Base-by-base conservation (phyloP, 805 yeast genomes). In the Ogataea populi-albae region DNA sequence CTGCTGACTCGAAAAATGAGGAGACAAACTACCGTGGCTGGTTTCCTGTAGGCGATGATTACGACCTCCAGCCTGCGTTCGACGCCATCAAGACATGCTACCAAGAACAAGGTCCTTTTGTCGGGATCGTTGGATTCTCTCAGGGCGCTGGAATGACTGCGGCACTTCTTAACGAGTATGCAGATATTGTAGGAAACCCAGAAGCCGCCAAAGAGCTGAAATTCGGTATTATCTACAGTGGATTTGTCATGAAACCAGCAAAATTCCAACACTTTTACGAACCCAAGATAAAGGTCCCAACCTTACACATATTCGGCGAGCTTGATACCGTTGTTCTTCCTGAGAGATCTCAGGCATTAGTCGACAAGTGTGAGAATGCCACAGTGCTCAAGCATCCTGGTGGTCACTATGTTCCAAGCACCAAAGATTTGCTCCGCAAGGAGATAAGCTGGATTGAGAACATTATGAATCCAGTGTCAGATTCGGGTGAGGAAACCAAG, bases 361-460 rank as follows among this genome's bases (percentile, higher is more conserved):
- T 72, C 38, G 71, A 73, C 12, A 75, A 81, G 34, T 73, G 74
- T 34, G 71, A 63, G 15, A 66, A 60, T 19, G 64, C 84, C 5
- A 67, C 61, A 5, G 41, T 60, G 12, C 34, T 82, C 40, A 81
- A 75, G 45, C 98, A 91, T 54, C 97, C 97, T 7, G 98, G 98
- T 42, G 97, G 98, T 2, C 98, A 91, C 56, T 88, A 84, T 64
- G 96, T 91, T 30, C 98, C 98, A 19, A 87, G 86, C 61, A 81
- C 88, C 32, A 85, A 84, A 59, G 61, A 54, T 26, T 40, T 61
- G 17, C 26, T 63, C 12, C 56, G 50, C 23, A 55, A 49, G 24
- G 61, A 59, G 44, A 48, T 61, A 32, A 62, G 60, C 1, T 63
- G 67, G 67, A 51, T 63, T 14, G 54, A 49, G 25, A 41, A 41